Evolutionary conservation across 306 rosid genomes (phyloP).

Genomic region (Heteromeles arbutifolia): DNA sequence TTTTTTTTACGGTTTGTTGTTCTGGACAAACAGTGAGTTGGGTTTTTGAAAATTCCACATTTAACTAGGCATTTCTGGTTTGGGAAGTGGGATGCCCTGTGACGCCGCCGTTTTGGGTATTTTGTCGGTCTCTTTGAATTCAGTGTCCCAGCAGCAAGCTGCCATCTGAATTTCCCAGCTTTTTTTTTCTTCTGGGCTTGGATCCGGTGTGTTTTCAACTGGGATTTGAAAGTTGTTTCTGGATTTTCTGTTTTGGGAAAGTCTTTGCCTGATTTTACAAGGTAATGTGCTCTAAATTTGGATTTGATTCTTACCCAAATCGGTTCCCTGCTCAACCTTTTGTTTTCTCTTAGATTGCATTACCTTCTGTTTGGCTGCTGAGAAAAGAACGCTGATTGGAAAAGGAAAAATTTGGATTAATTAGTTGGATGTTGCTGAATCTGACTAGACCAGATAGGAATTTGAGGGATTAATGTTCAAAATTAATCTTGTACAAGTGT

Average conservation of each 20-base stretch:
- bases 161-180: slow-evolving; percentile 30
- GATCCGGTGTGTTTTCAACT: slow-evolving; percentile 44
- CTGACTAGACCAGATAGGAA: background rate
- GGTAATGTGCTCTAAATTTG: slow-evolving; percentile 29
- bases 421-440: slow-evolving; percentile 8
- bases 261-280: slow-evolving; percentile 23
- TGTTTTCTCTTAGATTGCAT: background rate
- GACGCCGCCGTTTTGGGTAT: background rate
- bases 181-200: slow-evolving; percentile 22
- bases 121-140: slow-evolving; percentile 72
- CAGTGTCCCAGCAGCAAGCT: slow-evolving; percentile 33
- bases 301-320: slow-evolving; percentile 10
- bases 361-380: slow-evolving; percentile 12
- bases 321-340: slow-evolving; percentile 4
- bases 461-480: background rate
- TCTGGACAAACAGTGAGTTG: slow-evolving; percentile 14
- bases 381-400: slow-evolving; percentile 9
- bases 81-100: slow-evolving; percentile 50
- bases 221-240: slow-evolving; percentile 19
- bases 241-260: slow-evolving; percentile 24
- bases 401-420: slow-evolving; percentile 10
- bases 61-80: slow-evolving; percentile 31
- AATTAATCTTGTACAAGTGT: slow-evolving; percentile 2
- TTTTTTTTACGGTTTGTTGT: slow-evolving; percentile 20
- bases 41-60: slow-evolving; percentile 15